phyloP scores from a whole-genome alignment of 768 basidiomycete species.

The Strobilomyces echinocephalus region DNA sequence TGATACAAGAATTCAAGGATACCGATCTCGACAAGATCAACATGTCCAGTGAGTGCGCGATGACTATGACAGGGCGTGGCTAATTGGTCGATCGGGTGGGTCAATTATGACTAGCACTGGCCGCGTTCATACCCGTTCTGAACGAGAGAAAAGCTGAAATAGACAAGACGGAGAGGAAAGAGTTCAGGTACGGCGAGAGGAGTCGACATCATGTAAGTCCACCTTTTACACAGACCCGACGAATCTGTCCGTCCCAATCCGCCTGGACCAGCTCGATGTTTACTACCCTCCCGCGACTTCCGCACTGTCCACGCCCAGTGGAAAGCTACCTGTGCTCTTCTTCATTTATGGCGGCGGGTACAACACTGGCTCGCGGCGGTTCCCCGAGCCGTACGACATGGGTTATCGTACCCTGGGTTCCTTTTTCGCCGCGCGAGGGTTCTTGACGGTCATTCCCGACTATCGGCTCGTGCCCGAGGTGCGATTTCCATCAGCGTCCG shows the following conservation, averaged over 20 bases:
- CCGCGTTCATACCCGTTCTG: conserved; percentile 47
- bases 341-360: conserved; percentile 70
- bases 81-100: not conserved
- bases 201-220: conserved; percentile 37
- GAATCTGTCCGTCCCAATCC: not conserved
- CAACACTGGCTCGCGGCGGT: conserved; percentile 43
- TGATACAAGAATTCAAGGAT: conserved; percentile 28
- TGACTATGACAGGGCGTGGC: not conserved
- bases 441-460: conserved; percentile 63
- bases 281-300: conserved; percentile 48
- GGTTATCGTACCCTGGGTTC: conserved; percentile 54
- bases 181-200: conserved; percentile 50
- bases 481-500: conserved; percentile 49
- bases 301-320: conserved; percentile 18
- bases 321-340: conserved; percentile 49
- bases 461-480: conserved; percentile 59
- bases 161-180: conserved; percentile 42
- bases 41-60: conserved; percentile 31
- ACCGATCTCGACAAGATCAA: conserved; percentile 31
- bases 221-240: not conserved
- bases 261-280: conserved; percentile 49
- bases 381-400: conserved; percentile 45
- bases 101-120: conserved; percentile 34
- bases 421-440: conserved; percentile 56
- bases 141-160: conserved; percentile 46